These are phyloP conservation scores for Phytopythium boreale DNA, from an alignment of 352 stramenopile genomes.

Conservation along the genomic window DNA sequence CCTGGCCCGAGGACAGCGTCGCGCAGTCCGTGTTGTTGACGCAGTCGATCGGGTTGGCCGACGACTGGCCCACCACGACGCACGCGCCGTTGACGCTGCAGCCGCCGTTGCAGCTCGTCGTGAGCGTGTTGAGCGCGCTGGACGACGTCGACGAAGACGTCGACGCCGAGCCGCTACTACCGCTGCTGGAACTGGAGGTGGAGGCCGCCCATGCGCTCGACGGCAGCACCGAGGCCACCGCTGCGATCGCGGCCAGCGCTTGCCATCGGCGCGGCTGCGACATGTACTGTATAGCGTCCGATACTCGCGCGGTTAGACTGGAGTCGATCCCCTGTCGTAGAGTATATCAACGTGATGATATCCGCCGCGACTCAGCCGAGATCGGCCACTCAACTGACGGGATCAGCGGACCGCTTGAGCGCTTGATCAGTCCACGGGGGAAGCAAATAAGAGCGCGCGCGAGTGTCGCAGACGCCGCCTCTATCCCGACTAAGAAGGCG, in stretches of 20 bases:
- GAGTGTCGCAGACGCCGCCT: slow-evolving; percentile 1
- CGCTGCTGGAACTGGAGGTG: slow-evolving; percentile 5
- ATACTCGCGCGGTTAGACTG: neutral
- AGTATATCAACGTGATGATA: neutral
- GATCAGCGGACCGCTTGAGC: too few relatives aligned
- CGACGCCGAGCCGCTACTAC: neutral
- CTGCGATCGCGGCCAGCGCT: slow-evolving; percentile 3
- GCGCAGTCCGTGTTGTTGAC: slow-evolving; percentile 70
- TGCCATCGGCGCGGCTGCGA: neutral
- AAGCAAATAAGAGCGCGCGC: too few relatives aligned
- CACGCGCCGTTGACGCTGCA: slow-evolving; percentile 60
- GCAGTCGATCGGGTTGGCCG: slow-evolving; percentile 60
- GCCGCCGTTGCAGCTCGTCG: slow-evolving; percentile 70
- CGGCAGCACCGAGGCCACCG: slow-evolving; percentile 7
- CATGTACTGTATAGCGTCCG: neutral
- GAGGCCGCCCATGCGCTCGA: slow-evolving; percentile 7
- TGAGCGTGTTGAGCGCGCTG: slow-evolving; percentile 58
- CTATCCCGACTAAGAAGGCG: slow-evolving; percentile 1
- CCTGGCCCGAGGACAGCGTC: slow-evolving; percentile 62
- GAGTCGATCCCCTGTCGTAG: too few relatives aligned
- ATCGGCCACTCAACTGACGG: too few relatives aligned
- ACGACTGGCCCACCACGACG: slow-evolving; percentile 61
- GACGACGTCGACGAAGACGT: neutral
- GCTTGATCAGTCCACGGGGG: too few relatives aligned
- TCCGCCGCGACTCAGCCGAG: too few relatives aligned